Evolutionary conservation across 2,329 filamentous ascomycete species (phyloP), one percentile per base, ranked within the genome.

Genomic region (Pestalotiopsis sp.): DNA sequence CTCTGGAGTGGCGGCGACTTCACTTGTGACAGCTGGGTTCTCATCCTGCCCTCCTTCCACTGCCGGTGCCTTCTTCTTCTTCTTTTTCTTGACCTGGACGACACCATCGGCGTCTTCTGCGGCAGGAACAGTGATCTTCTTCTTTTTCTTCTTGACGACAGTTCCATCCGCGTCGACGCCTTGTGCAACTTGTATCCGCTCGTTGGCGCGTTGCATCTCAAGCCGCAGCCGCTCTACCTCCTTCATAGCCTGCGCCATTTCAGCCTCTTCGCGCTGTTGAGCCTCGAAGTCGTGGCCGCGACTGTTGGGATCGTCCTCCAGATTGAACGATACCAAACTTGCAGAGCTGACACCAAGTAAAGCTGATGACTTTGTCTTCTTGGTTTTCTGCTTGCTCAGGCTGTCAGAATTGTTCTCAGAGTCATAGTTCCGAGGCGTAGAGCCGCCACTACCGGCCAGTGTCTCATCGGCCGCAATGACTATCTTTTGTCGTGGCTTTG

Each of bases 321-420:
- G 86, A 59, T 88, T 92, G 58, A 98, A 87, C 2, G 89, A 83
- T 1, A 90, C 89, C 3, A 99, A 89, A 57, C 91, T 92, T 72
- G 93, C 95, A 45, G 94, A 97, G 80, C 98, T 94, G 0, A 98
- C 92, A 72, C 95, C 90, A 1, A 99, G 87, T 1, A 98, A 83
- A 4, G 86, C 83, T 67, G 88, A 86, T 69, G 81, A 86, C 71
- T 92, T 94, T 17, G 84, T 77, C 72, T 84, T 88, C 71, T 81
- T 83, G 36, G 77, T 75, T 57, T 84, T 85, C 3, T 81, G 73
- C 76, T 90, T 92, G 49, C 81, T 77, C 25, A 81, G 74, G 31
- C 80, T 82, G 70, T 86, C 83, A 3, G 84, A 80, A 73, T 83
- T 84, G 68, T 85, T 86, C 69, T 89, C 87, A 0, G 85, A 88